A percentile compares a stretch with the other conserved stretches of the same genome.
phyloP scores from a whole-genome alignment of 1,139 yeast genomes.

The Yamadazyma dushanensis region DNA sequence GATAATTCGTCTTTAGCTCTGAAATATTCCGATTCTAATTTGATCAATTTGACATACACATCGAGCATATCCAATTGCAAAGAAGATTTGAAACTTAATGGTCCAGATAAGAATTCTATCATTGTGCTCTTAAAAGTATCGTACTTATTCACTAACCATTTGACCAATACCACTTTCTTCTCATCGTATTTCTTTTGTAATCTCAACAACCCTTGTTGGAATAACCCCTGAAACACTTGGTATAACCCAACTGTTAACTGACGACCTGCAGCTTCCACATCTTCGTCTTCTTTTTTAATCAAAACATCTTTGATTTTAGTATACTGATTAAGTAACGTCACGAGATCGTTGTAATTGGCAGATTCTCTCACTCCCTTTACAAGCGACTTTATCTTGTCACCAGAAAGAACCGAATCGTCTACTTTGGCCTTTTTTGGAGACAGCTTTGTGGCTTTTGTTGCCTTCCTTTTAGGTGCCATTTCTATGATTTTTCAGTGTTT shows the following conservation, averaged over 20 bases:
- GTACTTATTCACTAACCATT: conserved; percentile 68
- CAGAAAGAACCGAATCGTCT: conserved; percentile 14
- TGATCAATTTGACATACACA: conserved; percentile 59
- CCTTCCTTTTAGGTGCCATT: conserved; percentile 18
- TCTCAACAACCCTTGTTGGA: conserved; percentile 49
- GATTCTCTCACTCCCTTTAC: conserved; percentile 28
- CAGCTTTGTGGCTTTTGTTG: conserved; percentile 2
- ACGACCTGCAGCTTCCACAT: conserved; percentile 40
- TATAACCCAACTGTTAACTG: conserved; percentile 52
- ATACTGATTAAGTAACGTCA: conserved; percentile 42
- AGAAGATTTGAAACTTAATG: conserved; percentile 39
- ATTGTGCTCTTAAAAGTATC: conserved; percentile 51
- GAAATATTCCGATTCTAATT: conserved; percentile 56
- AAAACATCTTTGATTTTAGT: conserved; percentile 24
- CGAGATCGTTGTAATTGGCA: conserved; percentile 53
- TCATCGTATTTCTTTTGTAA: conserved; percentile 40
- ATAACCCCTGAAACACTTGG: conserved; percentile 58
- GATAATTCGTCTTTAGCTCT: conserved; percentile 49
- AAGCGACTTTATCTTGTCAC: conserved; percentile 32
- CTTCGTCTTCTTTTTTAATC: conserved; percentile 21
- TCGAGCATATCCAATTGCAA: conserved; percentile 65
- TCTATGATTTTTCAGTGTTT: not conserved
- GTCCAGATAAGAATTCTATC: conserved; percentile 36
- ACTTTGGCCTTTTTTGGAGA: conserved; percentile 8
- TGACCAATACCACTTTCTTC: conserved; percentile 46